phyloP scores from a whole-genome alignment of 2,329 filamentous ascomycete species.

The Scedosporium boydii region DNA sequence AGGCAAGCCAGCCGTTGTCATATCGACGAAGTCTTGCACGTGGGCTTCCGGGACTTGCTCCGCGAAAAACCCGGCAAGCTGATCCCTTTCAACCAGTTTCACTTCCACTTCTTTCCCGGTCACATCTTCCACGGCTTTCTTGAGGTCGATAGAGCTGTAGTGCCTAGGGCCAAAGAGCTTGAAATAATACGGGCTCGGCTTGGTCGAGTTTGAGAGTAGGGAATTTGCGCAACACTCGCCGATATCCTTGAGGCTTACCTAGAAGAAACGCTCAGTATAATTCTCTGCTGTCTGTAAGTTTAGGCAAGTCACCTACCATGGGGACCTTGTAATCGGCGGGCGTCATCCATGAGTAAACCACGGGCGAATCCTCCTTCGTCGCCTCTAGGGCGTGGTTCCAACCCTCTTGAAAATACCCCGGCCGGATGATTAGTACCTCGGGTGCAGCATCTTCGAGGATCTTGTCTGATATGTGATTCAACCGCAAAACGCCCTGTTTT shows the following conservation, averaged over 20 bases:
- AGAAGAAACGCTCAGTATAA: not conserved
- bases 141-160: constrained; percentile 20
- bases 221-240: constrained; percentile 15
- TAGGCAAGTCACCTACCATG: constrained; percentile 15
- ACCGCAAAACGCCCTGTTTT: constrained; percentile 19
- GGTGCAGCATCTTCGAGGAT: constrained; percentile 12
- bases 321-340: constrained; percentile 21
- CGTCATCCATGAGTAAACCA: constrained; percentile 15
- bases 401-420: constrained; percentile 13
- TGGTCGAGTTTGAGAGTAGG: constrained; percentile 11
- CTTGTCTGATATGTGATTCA: constrained; percentile 16
- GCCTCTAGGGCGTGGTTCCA: constrained; percentile 10
- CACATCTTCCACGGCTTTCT: constrained; percentile 16
- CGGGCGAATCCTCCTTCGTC: constrained; percentile 12
- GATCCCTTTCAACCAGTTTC: constrained; percentile 13
- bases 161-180: constrained; percentile 18
- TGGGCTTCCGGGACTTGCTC: constrained; percentile 13
- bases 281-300: not conserved
- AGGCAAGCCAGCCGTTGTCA: constrained; percentile 15
- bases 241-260: constrained; percentile 22
- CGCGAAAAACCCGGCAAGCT: constrained; percentile 16
- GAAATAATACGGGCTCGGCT: constrained; percentile 11
- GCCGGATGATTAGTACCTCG: constrained; percentile 14
- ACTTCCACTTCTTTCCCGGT: constrained; percentile 17
- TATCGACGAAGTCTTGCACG: constrained; percentile 18